phyloP scores from a whole-genome alignment of 2,329 filamentous ascomycete species.

The Hymenoscyphus occultus region DNA sequence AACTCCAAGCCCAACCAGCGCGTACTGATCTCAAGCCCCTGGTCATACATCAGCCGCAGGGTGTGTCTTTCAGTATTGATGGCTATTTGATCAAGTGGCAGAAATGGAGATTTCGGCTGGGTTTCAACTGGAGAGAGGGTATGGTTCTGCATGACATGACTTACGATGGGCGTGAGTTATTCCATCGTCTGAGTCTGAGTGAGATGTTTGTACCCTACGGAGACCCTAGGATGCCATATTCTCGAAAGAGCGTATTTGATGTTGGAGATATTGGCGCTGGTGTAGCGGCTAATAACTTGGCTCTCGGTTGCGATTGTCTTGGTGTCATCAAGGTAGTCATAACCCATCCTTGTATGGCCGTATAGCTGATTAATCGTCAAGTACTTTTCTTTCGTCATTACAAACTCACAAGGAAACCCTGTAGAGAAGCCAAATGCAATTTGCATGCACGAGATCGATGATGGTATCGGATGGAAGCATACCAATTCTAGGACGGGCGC shows the following conservation, averaged over 20 bases:
- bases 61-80: slow-evolving; percentile 54
- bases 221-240: slow-evolving; percentile 59
- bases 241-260: slow-evolving; percentile 67
- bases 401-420: slow-evolving; percentile 53
- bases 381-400: slow-evolving; percentile 54
- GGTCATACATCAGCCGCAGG: slow-evolving; percentile 61
- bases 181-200: slow-evolving; percentile 56
- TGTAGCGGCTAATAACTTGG: slow-evolving; percentile 63
- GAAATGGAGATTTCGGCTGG: slow-evolving; percentile 62
- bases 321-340: slow-evolving; percentile 55
- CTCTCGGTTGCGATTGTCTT: slow-evolving; percentile 66
- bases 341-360: not conserved
- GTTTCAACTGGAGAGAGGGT: slow-evolving; percentile 60
- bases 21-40: slow-evolving; percentile 54
- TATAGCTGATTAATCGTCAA: slow-evolving; percentile 7
- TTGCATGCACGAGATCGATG: slow-evolving; percentile 68
- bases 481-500: slow-evolving; percentile 50
- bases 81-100: slow-evolving; percentile 47
- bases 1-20: slow-evolving; percentile 28
- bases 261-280: slow-evolving; percentile 66
- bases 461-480: slow-evolving; percentile 69
- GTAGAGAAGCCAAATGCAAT: slow-evolving; percentile 56
- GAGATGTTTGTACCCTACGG: slow-evolving; percentile 65
- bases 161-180: slow-evolving; percentile 56
- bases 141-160: slow-evolving; percentile 58